Base-by-base conservation (phyloP, 2,329 filamentous ascomycete genomes). In the Penicillium sp. region DNA sequence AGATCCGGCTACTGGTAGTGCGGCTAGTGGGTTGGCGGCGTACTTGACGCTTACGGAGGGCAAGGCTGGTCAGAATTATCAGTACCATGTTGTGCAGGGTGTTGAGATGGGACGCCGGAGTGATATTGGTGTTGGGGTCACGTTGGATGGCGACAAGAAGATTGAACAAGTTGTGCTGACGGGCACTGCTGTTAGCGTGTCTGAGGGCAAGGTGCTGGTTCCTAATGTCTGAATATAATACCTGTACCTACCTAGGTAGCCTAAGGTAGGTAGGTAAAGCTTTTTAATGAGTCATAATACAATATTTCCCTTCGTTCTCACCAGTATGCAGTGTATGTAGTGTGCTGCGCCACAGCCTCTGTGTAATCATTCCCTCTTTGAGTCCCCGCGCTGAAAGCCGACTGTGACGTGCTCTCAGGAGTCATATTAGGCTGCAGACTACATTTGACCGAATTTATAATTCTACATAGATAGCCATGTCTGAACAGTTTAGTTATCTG, bases 71-170 rank as follows among this genome's bases (percentile, higher is more conserved):
- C 36, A 63, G 27, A 60, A 61, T 46, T 70, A 69, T 25, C 70
- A 70, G 53, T 86, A 82, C 62, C 75, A 79, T 56, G 74, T 89
- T 60, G 82, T 82, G 57, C 87, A 89, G 73, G 87, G 86, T 0
- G 84, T 88, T 10, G 86, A 89, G 73, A 88, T 89, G 82, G 86
- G 85, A 6, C 73, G 85, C 61, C 64, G 71, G 8, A 75, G 72
- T 64, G 73, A 76, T 55, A 76, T 77, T 51, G 70, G 68, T 7
- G 64, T 77, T 16, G 66, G 63, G 7, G 68, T 74, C 16, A 55
- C 39, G 16, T 19, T 70, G 46, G 59, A 60, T 31, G 47, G 43
- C 2, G 64, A 69, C 11, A 64, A 55, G 33, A 60, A 63, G 54
- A 70, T 77, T 51, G 69, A 69, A 34, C 65, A 63, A 43, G 65